Base-by-base conservation (phyloP, 306 rosid species). In the Fagus crenata region DNA sequence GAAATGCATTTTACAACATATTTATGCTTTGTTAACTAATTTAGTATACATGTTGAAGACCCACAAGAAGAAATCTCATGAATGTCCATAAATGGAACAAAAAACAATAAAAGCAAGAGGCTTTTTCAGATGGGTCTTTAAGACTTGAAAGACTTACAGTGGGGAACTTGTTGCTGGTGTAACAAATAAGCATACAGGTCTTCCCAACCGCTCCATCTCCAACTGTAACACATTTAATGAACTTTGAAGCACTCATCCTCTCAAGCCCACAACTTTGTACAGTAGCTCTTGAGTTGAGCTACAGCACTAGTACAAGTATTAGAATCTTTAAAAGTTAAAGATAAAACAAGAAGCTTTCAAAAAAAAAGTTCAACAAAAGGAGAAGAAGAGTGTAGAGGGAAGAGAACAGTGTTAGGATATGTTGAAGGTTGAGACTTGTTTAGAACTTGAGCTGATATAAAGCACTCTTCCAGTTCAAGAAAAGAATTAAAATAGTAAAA, bases 171-270 rank as follows among this genome's bases (percentile, higher is more conserved):
- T 95, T 95, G 81, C 96, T 89, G 67, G 98, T 95, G 87, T 95
- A 95, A 86, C 98, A 95, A 75, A 95, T 90, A 74, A 95, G 98
- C 98, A 95, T 90, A 87, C 98, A 95, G 53, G 98, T 95, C 78
- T 95, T 95, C 28, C 98, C 98, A 78, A 95, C 97, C 79, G 98
- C 98, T 59, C 98, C 98, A 87, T 95, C 98, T 11, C 98, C 98
- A 77, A 95, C 98, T 3, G 98, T 95, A 31, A 95, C 98, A 85
- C 98, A 95, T 90, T 95, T 95, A 77, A 95, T 91, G 93, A 95
- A 92, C 92, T 90, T 92, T 4, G 99, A 95, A 51, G 95, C 97
- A 91, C 85, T 95, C 98, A 95, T 95, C 76, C 61, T 86, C 70
- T 58, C 14, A 35, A 84, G 56, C 80, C 77, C 75, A 67, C 70